phyloP scores from a whole-genome alignment of 805 yeast species.

The Saccharomycopsis javanensis region DNA sequence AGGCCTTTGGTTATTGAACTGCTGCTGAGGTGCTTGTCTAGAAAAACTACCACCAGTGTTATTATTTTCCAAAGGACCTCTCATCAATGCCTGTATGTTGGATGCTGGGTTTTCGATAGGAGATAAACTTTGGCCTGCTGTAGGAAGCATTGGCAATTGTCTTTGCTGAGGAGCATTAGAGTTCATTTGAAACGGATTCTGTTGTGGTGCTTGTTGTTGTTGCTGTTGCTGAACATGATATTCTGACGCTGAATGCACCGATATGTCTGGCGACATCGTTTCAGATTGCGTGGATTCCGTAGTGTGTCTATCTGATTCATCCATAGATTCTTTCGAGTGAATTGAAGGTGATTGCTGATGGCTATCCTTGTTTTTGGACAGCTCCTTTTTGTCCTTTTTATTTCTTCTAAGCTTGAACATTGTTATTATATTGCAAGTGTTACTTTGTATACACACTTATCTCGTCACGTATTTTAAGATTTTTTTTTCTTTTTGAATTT shows the following conservation, averaged over 20 bases:
- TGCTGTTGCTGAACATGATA: slow-evolving; percentile 18
- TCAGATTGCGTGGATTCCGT: background rate
- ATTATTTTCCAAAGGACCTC: background rate
- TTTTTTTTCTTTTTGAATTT: too few species aligned
- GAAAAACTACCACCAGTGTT: background rate
- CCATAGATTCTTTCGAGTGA: background rate
- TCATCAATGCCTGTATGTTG: background rate
- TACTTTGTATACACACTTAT: too few species aligned
- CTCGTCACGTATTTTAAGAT: too few species aligned
- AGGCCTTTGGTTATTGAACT: background rate
- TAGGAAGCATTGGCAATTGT: slow-evolving; percentile 18
- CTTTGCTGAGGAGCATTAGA: slow-evolving; percentile 10
- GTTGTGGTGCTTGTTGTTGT: slow-evolving; percentile 15
- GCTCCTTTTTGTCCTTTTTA: background rate
- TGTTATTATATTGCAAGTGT: background rate
- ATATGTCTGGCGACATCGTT: background rate
- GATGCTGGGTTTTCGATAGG: slow-evolving; percentile 9
- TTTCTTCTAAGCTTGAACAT: slow-evolving; percentile 1
- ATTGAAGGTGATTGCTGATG: slow-evolving; percentile 1
- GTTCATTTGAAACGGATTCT: slow-evolving; percentile 16
- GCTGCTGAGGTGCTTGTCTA: background rate
- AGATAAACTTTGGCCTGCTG: slow-evolving; percentile 16
- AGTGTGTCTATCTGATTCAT: background rate
- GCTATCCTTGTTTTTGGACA: background rate
- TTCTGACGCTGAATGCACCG: background rate